Evolutionary conservation across 345 rosid species (phyloP).

Genomic region (Psidium guajava): DNA sequence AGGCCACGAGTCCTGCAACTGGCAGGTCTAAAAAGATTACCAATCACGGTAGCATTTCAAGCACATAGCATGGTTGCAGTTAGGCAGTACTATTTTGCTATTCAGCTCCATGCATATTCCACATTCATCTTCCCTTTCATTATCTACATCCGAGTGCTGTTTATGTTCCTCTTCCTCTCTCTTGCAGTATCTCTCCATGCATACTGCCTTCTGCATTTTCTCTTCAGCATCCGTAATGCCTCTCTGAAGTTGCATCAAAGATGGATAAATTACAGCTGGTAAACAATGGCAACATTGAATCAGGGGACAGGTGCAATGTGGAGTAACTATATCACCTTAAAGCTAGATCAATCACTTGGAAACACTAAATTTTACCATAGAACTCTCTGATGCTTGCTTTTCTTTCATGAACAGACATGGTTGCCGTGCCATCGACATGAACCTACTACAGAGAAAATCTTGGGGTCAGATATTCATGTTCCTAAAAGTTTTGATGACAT

Average conservation of each 20-base stretch:
- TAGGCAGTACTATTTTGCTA: conserved; percentile 48
- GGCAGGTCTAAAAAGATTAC: conserved; percentile 11
- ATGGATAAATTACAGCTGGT: conserved; percentile 59
- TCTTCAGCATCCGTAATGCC: conserved; percentile 54
- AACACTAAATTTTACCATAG: conserved; percentile 28
- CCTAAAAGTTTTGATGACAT: not conserved
- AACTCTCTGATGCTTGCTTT: conserved; percentile 58
- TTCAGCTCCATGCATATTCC: conserved; percentile 66
- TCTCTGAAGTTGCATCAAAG: conserved; percentile 44
- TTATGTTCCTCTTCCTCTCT: conserved; percentile 31
- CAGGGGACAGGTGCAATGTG: not conserved
- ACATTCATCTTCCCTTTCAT: conserved; percentile 62
- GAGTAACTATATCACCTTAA: not conserved
- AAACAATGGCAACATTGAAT: not conserved
- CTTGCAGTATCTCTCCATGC: conserved; percentile 45
- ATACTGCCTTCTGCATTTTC: conserved; percentile 40
- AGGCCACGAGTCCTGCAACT: not conserved
- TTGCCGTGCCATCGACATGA: conserved; percentile 63
- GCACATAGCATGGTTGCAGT: conserved; percentile 61
- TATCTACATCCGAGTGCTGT: conserved; percentile 19
- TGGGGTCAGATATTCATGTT: not conserved
- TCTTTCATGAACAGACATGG: conserved; percentile 47
- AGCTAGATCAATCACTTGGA: not conserved
- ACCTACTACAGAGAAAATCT: conserved; percentile 21
- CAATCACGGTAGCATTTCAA: conserved; percentile 59